A percentile compares a stretch with the other conserved stretches of the same genome.
Conservation (phyloP, 1,284 basidiomycete species). For the Boletellus sp. region DNA sequence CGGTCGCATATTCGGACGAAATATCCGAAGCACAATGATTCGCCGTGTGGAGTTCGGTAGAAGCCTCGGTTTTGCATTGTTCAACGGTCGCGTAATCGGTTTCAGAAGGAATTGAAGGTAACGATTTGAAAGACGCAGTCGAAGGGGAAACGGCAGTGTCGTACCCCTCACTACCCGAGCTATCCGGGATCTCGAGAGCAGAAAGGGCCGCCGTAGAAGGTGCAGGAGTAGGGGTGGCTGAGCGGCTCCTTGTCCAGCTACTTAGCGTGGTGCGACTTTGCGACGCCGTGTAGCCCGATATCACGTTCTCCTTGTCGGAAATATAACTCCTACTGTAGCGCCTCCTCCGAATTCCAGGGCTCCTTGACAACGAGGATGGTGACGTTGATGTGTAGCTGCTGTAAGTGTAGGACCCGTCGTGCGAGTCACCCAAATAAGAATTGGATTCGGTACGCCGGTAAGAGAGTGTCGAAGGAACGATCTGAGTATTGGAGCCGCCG, state of each 20-base stretch:
- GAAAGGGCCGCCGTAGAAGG: slow-evolving; percentile 28
- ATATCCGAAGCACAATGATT: slow-evolving; percentile 33
- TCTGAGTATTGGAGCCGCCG: slow-evolving; percentile 41
- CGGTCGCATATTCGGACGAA: slow-evolving; percentile 46
- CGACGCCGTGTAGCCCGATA: slow-evolving; percentile 27
- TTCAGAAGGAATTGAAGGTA: slow-evolving; percentile 52
- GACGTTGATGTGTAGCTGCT: slow-evolving; percentile 32
- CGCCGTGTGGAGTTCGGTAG: slow-evolving; percentile 51
- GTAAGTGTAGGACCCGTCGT: slow-evolving; percentile 38
- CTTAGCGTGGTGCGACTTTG: slow-evolving; percentile 35
- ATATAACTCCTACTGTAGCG: slow-evolving; percentile 36
- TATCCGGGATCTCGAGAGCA: slow-evolving; percentile 29
- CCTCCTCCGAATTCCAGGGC: slow-evolving; percentile 55
- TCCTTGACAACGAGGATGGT: slow-evolving; percentile 48
- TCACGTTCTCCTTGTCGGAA: slow-evolving; percentile 57
- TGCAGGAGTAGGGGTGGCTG: slow-evolving; percentile 28
- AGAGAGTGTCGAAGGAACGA: slow-evolving; percentile 52
- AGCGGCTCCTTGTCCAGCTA: slow-evolving; percentile 35
- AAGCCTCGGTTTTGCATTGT: slow-evolving; percentile 39
- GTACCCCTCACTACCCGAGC: slow-evolving; percentile 34
- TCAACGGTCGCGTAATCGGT: slow-evolving; percentile 52
- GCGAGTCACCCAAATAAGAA: slow-evolving; percentile 57
- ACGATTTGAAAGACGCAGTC: slow-evolving; percentile 40
- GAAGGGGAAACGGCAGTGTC: slow-evolving; percentile 38
- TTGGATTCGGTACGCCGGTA: slow-evolving; percentile 52